phyloP scores from a whole-genome alignment of 2,329 filamentous ascomycete genomes.

The Cordyceps militaris region DNA sequence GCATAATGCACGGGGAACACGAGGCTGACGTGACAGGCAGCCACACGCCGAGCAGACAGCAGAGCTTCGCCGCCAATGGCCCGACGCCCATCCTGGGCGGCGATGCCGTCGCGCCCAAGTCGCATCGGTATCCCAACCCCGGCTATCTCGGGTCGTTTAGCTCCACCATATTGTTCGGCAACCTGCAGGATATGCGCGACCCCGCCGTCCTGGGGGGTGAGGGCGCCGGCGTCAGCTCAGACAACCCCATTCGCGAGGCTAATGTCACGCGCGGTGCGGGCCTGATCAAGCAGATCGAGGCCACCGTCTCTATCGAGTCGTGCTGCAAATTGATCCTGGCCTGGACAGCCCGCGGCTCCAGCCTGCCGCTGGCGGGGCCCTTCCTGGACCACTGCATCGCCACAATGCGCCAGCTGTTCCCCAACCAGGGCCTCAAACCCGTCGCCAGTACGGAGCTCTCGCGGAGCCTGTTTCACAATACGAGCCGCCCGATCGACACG shows the following conservation, averaged over 20 bases:
- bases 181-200: constrained; percentile 7
- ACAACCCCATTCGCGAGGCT: constrained; percentile 8
- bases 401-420: constrained; percentile 7
- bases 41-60: constrained; percentile 3
- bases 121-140: constrained; percentile 10
- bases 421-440: background rate
- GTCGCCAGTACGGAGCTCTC: constrained; percentile 2
- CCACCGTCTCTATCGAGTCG: constrained; percentile 9
- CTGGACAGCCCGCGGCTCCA: constrained; percentile 12
- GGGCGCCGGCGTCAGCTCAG: background rate
- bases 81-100: background rate
- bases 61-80: background rate
- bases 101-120: constrained; percentile 4
- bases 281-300: constrained; percentile 11
- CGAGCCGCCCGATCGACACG: constrained; percentile 12
- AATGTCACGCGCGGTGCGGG: constrained; percentile 5
- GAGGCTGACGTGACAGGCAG: background rate
- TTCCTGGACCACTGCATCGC: constrained; percentile 12
- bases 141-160: constrained; percentile 13
- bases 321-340: constrained; percentile 8
- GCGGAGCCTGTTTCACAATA: constrained; percentile 15
- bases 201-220: background rate
- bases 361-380: constrained; percentile 8
- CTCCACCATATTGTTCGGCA: constrained; percentile 15
- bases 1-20: background rate